Conservation (phyloP, 1,139 yeast species). For the Candida dubliniensis region DNA sequence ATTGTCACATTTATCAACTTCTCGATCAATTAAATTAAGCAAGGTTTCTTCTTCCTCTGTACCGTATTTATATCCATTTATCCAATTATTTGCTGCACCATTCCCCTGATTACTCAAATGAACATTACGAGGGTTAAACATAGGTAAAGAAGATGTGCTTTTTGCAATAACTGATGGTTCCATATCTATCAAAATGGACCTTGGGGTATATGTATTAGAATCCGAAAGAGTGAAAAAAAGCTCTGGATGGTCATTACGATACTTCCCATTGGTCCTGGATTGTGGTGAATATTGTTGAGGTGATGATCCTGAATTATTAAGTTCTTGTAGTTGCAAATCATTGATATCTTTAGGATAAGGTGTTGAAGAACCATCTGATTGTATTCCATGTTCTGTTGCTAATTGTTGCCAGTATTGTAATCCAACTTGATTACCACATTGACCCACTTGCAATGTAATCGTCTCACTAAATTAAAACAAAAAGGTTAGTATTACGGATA, state of each 20-base stretch:
- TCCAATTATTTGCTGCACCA: slow-evolving; percentile 97
- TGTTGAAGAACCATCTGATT: slow-evolving; percentile 61
- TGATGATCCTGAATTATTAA: background rate
- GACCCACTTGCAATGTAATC: slow-evolving; percentile 59
- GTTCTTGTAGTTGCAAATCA: slow-evolving; percentile 3
- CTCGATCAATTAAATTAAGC: slow-evolving; percentile 82
- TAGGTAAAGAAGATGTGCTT: slow-evolving; percentile 55
- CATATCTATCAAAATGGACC: slow-evolving; percentile 80
- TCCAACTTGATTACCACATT: slow-evolving; percentile 97
- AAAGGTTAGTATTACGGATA: slow-evolving; percentile 28
- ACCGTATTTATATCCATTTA: slow-evolving; percentile 83
- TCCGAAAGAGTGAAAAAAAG: slow-evolving; percentile 81
- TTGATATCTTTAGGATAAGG: slow-evolving; percentile 24
- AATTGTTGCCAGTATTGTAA: slow-evolving; percentile 91
- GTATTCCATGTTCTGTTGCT: slow-evolving; percentile 84
- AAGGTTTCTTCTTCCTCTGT: slow-evolving; percentile 67
- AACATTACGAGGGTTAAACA: slow-evolving; percentile 83
- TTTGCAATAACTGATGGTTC: slow-evolving; percentile 88
- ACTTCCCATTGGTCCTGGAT: slow-evolving; percentile 15
- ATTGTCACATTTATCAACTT: slow-evolving; percentile 87
- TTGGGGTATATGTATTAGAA: slow-evolving; percentile 74
- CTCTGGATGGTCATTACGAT: slow-evolving; percentile 73
- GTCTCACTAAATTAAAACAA: slow-evolving; percentile 30
- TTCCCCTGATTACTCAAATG: slow-evolving; percentile 78
- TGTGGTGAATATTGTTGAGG: slow-evolving; percentile 13